A percentile compares a stretch with the other conserved stretches of the same genome.
These are phyloP conservation scores for Geotrichum reessii DNA, from an alignment of 1,139 yeast genomes.

Conservation along the genomic window DNA sequence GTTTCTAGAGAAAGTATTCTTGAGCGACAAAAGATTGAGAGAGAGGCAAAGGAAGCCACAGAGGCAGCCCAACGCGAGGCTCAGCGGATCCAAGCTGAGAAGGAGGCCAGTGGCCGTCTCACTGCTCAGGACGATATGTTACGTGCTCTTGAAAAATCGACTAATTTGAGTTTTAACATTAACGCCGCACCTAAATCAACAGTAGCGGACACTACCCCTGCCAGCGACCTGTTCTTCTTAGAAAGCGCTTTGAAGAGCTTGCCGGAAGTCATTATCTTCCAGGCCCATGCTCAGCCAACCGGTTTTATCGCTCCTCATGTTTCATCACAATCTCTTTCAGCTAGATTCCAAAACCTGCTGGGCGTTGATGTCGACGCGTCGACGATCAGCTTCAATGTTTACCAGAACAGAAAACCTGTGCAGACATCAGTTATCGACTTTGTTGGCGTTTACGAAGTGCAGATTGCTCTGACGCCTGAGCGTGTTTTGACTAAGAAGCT, in stretches of 20 bases:
- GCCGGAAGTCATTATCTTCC: constrained; percentile 25
- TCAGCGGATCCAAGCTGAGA: constrained; percentile 8
- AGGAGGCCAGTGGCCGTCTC: constrained; percentile 10
- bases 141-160: constrained; percentile 16
- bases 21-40: constrained; percentile 12
- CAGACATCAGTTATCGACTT: constrained; percentile 20
- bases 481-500: constrained; percentile 17
- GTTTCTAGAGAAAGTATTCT: constrained; percentile 38
- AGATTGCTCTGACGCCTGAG: constrained; percentile 19
- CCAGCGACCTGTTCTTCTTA: constrained; percentile 17
- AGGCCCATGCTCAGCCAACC: constrained; percentile 19
- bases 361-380: constrained; percentile 9
- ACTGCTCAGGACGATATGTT: constrained; percentile 13
- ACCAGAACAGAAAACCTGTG: constrained; percentile 3
- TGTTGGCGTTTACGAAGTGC: constrained; percentile 21
- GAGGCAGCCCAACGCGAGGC: constrained; percentile 14
- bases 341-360: neutral
- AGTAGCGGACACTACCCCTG: constrained; percentile 7
- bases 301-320: constrained; percentile 20
- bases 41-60: constrained; percentile 16
- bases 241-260: constrained; percentile 25
- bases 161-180: constrained; percentile 16
- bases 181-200: constrained; percentile 18
- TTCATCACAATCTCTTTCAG: constrained; percentile 11
- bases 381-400: neutral